These are phyloP conservation scores for Fonsecaea nubica DNA, from an alignment of 2,329 filamentous ascomycete genomes.

Conservation along the genomic window DNA sequence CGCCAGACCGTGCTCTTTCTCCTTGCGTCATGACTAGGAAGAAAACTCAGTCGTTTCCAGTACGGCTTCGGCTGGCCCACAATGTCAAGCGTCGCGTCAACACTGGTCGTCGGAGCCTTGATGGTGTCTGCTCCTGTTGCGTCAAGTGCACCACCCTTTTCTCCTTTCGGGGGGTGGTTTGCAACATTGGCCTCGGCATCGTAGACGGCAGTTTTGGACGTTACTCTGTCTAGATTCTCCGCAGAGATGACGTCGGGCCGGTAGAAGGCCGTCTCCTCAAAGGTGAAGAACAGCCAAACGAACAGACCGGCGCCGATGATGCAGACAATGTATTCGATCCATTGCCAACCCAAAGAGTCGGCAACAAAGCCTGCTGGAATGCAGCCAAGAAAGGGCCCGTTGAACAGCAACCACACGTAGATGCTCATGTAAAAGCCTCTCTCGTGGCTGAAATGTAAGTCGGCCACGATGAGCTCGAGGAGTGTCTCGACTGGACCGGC, in stretches of 20 bases:
- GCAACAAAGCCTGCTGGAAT: slow-evolving; percentile 35
- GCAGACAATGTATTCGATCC: slow-evolving; percentile 34
- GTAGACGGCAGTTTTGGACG: no score
- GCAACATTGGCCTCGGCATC: no score
- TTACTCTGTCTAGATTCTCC: background rate
- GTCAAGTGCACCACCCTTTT: no score
- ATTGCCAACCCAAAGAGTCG: slow-evolving; percentile 37
- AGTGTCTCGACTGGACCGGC: slow-evolving; percentile 57
- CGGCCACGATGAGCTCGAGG: slow-evolving; percentile 54
- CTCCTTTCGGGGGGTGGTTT: no score
- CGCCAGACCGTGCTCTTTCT: background rate
- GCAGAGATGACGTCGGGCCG: slow-evolving; percentile 1
- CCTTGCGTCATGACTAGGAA: no score
- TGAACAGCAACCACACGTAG: slow-evolving; percentile 33
- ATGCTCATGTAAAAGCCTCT: slow-evolving; percentile 35
- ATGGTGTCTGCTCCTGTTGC: no score
- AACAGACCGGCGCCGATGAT: slow-evolving; percentile 26
- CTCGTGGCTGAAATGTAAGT: slow-evolving; percentile 47
- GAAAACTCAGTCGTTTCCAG: no score
- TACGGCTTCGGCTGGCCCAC: no score
- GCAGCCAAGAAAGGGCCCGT: slow-evolving; percentile 32
- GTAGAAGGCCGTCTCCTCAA: slow-evolving; percentile 34
- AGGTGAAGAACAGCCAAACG: slow-evolving; percentile 32
- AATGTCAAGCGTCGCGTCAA: no score
- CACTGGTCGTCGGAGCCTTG: no score